Conservation (phyloP, 768 basidiomycete genomes). For the Imleria badia region DNA sequence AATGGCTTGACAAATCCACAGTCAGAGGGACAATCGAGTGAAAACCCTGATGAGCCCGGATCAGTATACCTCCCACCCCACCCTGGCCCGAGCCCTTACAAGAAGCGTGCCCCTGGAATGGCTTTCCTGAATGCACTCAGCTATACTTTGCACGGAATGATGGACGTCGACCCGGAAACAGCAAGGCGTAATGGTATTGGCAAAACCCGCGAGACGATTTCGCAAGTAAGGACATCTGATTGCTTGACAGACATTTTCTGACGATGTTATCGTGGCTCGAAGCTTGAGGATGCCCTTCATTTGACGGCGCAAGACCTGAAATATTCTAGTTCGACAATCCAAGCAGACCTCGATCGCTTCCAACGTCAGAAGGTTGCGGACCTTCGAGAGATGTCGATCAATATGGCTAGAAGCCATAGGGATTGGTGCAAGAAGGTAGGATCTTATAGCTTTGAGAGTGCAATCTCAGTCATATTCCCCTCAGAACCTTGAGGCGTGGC, state of each 20-base stretch:
- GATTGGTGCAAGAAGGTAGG: constrained; percentile 96
- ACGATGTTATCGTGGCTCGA: constrained; percentile 19
- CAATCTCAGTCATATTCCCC: constrained; percentile 17
- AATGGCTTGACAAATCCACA: constrained; percentile 25
- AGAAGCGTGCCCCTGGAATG: constrained; percentile 70
- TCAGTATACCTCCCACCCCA: constrained; percentile 68
- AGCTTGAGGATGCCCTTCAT: constrained; percentile 96
- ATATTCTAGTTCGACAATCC: constrained; percentile 94
- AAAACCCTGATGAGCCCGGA: constrained; percentile 40
- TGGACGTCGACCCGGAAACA: constrained; percentile 98
- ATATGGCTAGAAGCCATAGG: constrained; percentile 84
- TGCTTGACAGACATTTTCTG: constrained; percentile 13
- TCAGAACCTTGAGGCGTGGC: constrained; percentile 96
- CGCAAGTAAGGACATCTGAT: constrained; percentile 60
- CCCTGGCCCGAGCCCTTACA: constrained; percentile 72
- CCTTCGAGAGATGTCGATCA: constrained; percentile 88
- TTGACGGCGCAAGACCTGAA: constrained; percentile 91
- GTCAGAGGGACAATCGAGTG: constrained; percentile 34
- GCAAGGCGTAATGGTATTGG: constrained; percentile 90
- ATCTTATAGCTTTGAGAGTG: constrained; percentile 2
- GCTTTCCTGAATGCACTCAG: constrained; percentile 88
- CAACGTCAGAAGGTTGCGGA: constrained; percentile 99
- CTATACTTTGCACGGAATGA: constrained; percentile 96
- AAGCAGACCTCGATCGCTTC: constrained; percentile 96
- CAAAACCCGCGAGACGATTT: constrained; percentile 91